Conservation (phyloP, 768 basidiomycete genomes). For the Rossbeevera mucosa region DNA sequence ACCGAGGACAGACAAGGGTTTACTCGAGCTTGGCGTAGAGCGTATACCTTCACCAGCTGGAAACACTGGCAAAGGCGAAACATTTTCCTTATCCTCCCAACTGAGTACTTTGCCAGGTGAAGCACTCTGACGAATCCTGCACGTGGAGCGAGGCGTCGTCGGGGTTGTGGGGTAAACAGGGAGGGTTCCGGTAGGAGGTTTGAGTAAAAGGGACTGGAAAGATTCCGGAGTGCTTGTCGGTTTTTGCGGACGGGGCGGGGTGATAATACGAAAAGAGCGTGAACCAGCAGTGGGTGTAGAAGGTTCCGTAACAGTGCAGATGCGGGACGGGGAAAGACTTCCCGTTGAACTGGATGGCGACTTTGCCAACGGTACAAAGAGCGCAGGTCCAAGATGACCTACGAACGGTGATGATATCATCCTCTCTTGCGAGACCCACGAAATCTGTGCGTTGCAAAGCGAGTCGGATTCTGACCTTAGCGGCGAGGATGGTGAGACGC, state of each 20-base stretch:
- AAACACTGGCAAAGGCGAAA: constrained; percentile 36
- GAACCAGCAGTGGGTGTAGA: constrained; percentile 26
- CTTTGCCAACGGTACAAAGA: constrained; percentile 15
- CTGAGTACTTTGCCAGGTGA: constrained; percentile 39
- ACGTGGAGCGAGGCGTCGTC: constrained; percentile 31
- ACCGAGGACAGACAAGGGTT: constrained; percentile 30
- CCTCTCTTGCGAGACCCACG: neutral
- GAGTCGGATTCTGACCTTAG: neutral
- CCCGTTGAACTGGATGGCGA: constrained; percentile 2
- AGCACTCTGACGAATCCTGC: constrained; percentile 14
- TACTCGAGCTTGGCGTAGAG: constrained; percentile 28
- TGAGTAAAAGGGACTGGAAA: constrained; percentile 29
- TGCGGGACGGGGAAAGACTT: constrained; percentile 6
- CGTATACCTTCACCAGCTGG: constrained; percentile 47
- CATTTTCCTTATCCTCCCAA: constrained; percentile 57
- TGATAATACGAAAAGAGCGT: constrained; percentile 22
- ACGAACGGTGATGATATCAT: constrained; percentile 17
- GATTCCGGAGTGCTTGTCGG: constrained; percentile 27
- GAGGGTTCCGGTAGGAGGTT: constrained; percentile 23
- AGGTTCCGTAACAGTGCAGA: constrained; percentile 11
- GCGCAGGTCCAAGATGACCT: constrained; percentile 28
- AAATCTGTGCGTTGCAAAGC: constrained; percentile 1
- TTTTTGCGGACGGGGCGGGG: constrained; percentile 38
- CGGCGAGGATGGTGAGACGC: constrained; percentile 11
- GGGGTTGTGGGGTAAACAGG: constrained; percentile 27